Evolutionary conservation across 2,329 filamentous ascomycete species (phyloP).

Genomic region (Ascocoryne sarcoides): DNA sequence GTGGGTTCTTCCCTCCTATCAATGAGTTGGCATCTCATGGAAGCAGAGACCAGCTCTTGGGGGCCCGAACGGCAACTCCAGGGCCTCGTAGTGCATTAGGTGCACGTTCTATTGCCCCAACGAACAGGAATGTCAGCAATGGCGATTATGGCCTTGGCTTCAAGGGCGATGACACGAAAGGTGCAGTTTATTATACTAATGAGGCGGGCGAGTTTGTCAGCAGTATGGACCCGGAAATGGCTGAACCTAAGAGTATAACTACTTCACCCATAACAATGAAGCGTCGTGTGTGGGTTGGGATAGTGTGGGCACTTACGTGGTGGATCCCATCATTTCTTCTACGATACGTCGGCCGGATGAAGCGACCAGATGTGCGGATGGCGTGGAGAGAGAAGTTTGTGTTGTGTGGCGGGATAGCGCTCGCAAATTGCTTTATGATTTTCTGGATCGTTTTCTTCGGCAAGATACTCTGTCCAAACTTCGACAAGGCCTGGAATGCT

Average conservation of each 20-base stretch:
- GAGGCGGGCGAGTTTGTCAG: slow-evolving; percentile 58
- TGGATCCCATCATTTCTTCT: slow-evolving; percentile 88
- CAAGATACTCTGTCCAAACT: slow-evolving; percentile 78
- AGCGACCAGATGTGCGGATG: slow-evolving; percentile 90
- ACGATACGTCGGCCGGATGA: slow-evolving; percentile 83
- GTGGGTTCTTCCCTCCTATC: slow-evolving; percentile 62
- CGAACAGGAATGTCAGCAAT: slow-evolving; percentile 45
- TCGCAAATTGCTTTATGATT: slow-evolving; percentile 73
- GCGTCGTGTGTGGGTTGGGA: slow-evolving; percentile 68
- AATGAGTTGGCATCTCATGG: slow-evolving; percentile 54
- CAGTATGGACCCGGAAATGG: slow-evolving; percentile 67
- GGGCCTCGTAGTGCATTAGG: slow-evolving; percentile 39
- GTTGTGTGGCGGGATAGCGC: slow-evolving; percentile 66
- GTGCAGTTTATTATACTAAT: slow-evolving; percentile 64
- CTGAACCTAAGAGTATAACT: slow-evolving; percentile 66
- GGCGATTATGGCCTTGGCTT: slow-evolving; percentile 85
- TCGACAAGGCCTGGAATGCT: slow-evolving; percentile 76
- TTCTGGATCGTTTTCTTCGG: slow-evolving; percentile 93
- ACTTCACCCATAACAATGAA: slow-evolving; percentile 53
- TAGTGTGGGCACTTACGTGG: slow-evolving; percentile 83
- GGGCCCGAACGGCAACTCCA: slow-evolving; percentile 14
- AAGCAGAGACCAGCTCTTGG: slow-evolving; percentile 64
- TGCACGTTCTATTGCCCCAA: slow-evolving; percentile 54
- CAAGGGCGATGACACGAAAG: slow-evolving; percentile 74
- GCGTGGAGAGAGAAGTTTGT: slow-evolving; percentile 92